Evolutionary conservation across 805 yeast genomes (phyloP).

Genomic region (Pachysolen tannophilus): DNA sequence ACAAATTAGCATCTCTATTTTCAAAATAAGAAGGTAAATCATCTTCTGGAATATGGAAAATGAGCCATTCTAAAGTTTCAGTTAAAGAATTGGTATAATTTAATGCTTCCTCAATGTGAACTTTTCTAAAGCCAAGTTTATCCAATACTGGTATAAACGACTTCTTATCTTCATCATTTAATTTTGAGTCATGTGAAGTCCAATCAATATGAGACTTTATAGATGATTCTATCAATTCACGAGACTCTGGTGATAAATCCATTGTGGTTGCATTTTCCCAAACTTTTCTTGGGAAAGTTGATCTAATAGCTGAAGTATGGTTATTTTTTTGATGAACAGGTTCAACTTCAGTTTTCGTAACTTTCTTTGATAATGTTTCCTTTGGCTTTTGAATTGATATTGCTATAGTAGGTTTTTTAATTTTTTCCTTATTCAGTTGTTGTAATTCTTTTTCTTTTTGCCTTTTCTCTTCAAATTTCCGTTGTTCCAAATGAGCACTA

Average conservation of each 20-base stretch:
- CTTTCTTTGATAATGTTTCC: conserved; percentile 6
- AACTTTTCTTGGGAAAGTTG: conserved; percentile 39
- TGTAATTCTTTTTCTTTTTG: conserved; percentile 40
- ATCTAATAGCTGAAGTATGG: conserved; percentile 1
- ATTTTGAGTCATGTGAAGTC: conserved; percentile 24
- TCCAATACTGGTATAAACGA: conserved; percentile 13
- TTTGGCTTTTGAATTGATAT: conserved; percentile 22
- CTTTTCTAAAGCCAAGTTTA: conserved; percentile 56
- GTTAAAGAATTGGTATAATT: conserved; percentile 42
- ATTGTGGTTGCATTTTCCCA: conserved; percentile 70
- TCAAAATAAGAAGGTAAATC: conserved; percentile 69
- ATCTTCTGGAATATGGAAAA: conserved; percentile 90
- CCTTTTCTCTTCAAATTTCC: conserved; percentile 32
- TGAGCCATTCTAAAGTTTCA: conserved; percentile 63
- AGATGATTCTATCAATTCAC: conserved; percentile 55
- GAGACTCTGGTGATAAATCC: conserved; percentile 55
- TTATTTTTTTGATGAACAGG: conserved; percentile 8
- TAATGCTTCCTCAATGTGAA: conserved; percentile 69
- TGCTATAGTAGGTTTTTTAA: conserved; percentile 36
- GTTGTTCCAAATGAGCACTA: conserved; percentile 49
- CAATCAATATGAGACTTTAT: conserved; percentile 52
- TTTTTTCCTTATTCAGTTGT: conserved; percentile 42
- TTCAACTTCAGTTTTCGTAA: conserved; percentile 5
- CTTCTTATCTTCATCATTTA: conserved; percentile 6
- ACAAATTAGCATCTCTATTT: conserved; percentile 48